Percentiles rank a stretch among this genome's conserved stretches.
These are phyloP conservation scores for Nicotiana undulata DNA, from an alignment of 257 asterid genomes.

Conservation along the genomic window DNA sequence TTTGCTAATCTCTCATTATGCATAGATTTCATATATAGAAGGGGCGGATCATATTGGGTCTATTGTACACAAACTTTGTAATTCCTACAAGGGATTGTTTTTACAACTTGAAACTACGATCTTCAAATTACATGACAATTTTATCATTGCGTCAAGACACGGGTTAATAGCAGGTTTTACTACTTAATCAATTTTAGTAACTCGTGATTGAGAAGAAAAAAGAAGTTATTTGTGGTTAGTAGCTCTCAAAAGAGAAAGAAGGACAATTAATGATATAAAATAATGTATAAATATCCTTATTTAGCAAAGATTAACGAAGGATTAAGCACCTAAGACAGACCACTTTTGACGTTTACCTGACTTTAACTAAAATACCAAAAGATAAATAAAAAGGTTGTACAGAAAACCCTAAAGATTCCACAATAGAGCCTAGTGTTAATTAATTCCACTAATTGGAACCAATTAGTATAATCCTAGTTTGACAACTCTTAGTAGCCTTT, in stretches of 20 bases:
- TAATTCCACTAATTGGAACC: neutral
- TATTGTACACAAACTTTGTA: neutral
- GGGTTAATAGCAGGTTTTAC: too few relatives aligned
- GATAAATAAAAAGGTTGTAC: neutral
- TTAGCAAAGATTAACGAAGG: neutral
- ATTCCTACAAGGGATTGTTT: neutral
- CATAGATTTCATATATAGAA: neutral
- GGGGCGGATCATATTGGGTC: neutral
- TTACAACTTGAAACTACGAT: neutral
- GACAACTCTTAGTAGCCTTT: neutral
- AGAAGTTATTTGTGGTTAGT: too few relatives aligned
- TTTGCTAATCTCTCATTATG: neutral
- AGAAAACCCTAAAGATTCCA: neutral
- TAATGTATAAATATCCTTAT: neutral
- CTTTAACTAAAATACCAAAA: too few relatives aligned
- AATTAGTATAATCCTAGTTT: constrained; percentile 1
- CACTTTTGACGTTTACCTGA: neutral
- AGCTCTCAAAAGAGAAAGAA: too few relatives aligned
- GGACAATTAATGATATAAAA: neutral
- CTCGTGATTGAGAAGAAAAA: too few relatives aligned
- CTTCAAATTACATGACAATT: neutral
- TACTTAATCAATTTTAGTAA: too few relatives aligned
- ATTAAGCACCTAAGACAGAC: neutral
- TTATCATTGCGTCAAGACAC: neutral
- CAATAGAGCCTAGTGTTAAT: neutral